phyloP scores from a whole-genome alignment of 305 asterid genomes.

The Fraxinus nigra region DNA sequence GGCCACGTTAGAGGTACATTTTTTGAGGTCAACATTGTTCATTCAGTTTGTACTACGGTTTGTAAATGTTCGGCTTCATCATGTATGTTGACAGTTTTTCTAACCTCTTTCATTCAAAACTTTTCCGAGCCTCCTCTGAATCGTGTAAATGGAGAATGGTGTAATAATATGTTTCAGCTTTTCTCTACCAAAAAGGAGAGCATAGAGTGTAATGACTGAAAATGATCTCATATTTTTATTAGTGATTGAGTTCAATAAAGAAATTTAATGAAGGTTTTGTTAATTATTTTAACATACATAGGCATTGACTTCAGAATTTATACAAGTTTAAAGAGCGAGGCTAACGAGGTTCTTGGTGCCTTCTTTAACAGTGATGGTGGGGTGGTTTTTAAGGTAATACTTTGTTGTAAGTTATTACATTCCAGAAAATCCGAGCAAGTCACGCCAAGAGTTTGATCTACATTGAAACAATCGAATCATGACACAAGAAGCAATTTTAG shows the following conservation, averaged over 20 bases:
- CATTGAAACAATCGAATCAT: neutral
- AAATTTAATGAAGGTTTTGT: neutral
- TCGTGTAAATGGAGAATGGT: neutral
- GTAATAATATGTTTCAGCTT: neutral
- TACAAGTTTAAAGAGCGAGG: neutral
- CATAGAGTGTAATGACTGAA: neutral
- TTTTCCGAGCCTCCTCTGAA: neutral
- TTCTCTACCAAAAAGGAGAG: neutral
- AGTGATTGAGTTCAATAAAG: neutral
- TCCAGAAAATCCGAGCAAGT: neutral
- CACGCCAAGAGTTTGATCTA: neutral
- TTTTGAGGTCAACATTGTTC: too few species aligned
- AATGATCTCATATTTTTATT: neutral
- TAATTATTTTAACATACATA: neutral
- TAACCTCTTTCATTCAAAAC: neutral
- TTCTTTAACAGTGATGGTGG: neutral
- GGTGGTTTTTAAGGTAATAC: neutral
- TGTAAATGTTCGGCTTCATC: neutral
- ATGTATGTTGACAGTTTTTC: neutral
- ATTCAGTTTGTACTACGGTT: neutral
- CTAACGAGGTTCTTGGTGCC: neutral
- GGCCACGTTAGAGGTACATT: too few species aligned
- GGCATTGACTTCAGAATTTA: neutral
- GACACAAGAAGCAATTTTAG: too few species aligned
- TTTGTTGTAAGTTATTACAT: neutral